Percentiles rank a stretch among this genome's conserved stretches.
These are phyloP conservation scores for Irpex sp. DNA, from an alignment of 1,284 basidiomycete species.

Conservation along the genomic window DNA sequence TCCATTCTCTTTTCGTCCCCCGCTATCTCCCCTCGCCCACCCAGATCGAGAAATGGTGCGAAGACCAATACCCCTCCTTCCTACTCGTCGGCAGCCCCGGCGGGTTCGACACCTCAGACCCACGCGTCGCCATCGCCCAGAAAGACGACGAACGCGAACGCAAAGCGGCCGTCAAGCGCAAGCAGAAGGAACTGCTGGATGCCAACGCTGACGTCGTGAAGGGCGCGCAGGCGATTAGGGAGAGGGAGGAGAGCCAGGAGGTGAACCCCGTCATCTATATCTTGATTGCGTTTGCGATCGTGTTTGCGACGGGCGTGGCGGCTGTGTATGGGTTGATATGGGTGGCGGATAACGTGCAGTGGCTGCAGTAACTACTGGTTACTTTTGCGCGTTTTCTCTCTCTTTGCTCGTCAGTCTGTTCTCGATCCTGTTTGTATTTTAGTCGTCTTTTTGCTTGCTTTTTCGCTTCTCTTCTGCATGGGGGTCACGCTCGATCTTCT, in stretches of 20 bases:
- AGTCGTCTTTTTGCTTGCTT: not conserved
- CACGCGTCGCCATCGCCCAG: slow-evolving; percentile 48
- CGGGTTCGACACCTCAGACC: slow-evolving; percentile 47
- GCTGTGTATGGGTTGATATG: slow-evolving; percentile 9
- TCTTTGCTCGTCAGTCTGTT: not conserved
- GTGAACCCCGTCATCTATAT: slow-evolving; percentile 6
- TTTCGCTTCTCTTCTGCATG: too few species aligned
- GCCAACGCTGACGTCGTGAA: slow-evolving; percentile 18
- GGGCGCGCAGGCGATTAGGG: slow-evolving; percentile 12
- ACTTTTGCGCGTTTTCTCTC: not conserved
- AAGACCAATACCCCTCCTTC: slow-evolving; percentile 87
- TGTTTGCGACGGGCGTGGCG: slow-evolving; percentile 5
- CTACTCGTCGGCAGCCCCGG: slow-evolving; percentile 44
- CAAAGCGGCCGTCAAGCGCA: slow-evolving; percentile 35
- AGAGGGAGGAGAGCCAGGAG: slow-evolving; percentile 10
- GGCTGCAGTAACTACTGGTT: not conserved
- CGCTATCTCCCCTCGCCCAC: not conserved
- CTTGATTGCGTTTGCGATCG: slow-evolving; percentile 4
- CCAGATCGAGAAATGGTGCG: slow-evolving; percentile 90
- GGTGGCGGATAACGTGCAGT: slow-evolving; percentile 5
- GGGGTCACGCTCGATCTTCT: not conserved
- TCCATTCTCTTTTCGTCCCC: not conserved
- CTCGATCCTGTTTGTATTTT: not conserved
- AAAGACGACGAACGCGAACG: slow-evolving; percentile 37
- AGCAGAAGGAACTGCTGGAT: slow-evolving; percentile 28